These are phyloP conservation scores for Alisma plantagoaquatica DNA, from an alignment of 106 monocot genomes.

Conservation along the genomic window DNA sequence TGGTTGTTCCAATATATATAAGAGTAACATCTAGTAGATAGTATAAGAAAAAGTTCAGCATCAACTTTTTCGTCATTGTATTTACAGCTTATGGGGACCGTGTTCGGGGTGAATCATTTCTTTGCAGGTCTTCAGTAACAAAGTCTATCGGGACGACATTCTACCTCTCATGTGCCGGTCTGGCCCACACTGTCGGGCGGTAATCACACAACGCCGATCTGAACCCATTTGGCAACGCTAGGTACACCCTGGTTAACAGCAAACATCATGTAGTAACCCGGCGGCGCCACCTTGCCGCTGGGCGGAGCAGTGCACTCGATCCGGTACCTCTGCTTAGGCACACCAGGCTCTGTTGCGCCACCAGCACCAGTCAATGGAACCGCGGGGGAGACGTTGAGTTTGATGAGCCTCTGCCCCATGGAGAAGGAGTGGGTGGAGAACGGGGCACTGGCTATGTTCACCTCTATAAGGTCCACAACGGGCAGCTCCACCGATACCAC, in stretches of 20 bases:
- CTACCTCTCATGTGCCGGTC: too few species aligned
- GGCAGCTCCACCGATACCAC: constrained; percentile 31
- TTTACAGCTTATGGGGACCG: too few species aligned
- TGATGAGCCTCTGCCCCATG: constrained; percentile 52
- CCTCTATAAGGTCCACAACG: constrained; percentile 39
- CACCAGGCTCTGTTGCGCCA: not conserved
- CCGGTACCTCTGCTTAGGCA: constrained; percentile 9
- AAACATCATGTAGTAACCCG: constrained; percentile 42
- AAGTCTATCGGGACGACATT: too few species aligned
- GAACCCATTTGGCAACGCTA: constrained; percentile 30
- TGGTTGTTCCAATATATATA: too few species aligned
- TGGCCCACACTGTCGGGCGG: too few species aligned
- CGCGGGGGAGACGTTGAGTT: constrained; percentile 28
- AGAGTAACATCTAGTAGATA: too few species aligned
- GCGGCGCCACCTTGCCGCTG: constrained; percentile 32
- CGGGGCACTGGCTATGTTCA: constrained; percentile 42
- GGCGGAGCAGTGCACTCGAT: constrained; percentile 30
- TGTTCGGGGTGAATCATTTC: too few species aligned
- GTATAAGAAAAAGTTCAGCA: too few species aligned
- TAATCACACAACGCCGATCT: constrained; percentile 13
- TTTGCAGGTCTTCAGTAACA: too few species aligned
- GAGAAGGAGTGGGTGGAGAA: constrained; percentile 59
- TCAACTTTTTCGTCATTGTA: too few species aligned
- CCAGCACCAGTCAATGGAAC: constrained; percentile 7
- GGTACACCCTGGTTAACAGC: constrained; percentile 39